These are phyloP conservation scores for Cinchona pubescens DNA, from an alignment of 257 asterid genomes.

Conservation along the genomic window DNA sequence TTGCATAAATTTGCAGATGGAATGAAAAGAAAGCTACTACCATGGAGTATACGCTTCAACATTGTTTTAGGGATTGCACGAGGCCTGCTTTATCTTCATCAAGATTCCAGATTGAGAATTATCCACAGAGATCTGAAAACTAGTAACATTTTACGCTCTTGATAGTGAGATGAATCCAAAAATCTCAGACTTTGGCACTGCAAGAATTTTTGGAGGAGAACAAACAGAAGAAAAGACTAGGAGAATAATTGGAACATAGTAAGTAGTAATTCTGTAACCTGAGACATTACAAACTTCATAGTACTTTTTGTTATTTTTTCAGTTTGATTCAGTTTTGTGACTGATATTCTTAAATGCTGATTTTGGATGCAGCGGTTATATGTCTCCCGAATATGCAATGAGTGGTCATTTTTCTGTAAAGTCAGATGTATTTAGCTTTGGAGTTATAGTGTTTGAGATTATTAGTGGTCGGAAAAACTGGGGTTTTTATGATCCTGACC, in stretches of 20 bases:
- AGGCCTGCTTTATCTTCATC: constrained; percentile 32
- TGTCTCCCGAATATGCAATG: constrained; percentile 41
- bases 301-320: no score
- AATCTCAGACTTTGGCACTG: constrained; percentile 36
- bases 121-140: constrained; percentile 34
- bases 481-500: constrained; percentile 24
- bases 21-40: constrained; percentile 20
- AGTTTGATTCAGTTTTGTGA: background rate
- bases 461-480: constrained; percentile 33
- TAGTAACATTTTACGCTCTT: constrained; percentile 29
- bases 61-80: constrained; percentile 29
- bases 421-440: constrained; percentile 42
- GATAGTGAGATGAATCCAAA: constrained; percentile 33
- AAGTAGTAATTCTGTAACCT: background rate
- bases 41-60: constrained; percentile 26
- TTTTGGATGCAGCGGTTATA: constrained; percentile 36
- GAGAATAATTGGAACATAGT: constrained; percentile 37
- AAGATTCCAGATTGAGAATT: constrained; percentile 31
- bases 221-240: constrained; percentile 25
- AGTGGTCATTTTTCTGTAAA: constrained; percentile 31
- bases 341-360: background rate
- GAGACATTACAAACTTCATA: no score
- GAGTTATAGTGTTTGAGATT: constrained; percentile 35
- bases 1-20: constrained; percentile 17
- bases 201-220: constrained; percentile 28